phyloP scores from a whole-genome alignment of 495 filamentous ascomycete genomes.

The Penicillium salamii region DNA sequence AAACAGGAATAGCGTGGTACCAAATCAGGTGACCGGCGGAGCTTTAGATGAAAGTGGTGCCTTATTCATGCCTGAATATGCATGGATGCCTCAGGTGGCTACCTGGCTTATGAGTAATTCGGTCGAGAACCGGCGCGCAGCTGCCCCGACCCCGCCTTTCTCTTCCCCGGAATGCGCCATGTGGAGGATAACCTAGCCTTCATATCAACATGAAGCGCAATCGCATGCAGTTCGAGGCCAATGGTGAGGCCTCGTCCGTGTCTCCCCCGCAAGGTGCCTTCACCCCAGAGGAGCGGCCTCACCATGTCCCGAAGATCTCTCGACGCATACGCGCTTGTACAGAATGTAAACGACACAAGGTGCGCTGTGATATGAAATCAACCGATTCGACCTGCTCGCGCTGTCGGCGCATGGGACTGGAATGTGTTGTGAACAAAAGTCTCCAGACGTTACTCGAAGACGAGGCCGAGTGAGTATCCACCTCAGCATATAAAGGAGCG shows the following conservation, averaged over 20 bases:
- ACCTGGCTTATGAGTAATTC: slow-evolving; percentile 7
- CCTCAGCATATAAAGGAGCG: background rate
- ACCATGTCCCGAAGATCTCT: slow-evolving; percentile 52
- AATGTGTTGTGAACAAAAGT: slow-evolving; percentile 55
- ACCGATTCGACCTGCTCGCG: slow-evolving; percentile 45
- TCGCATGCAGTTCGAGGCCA: slow-evolving; percentile 44
- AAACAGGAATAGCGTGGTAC: slow-evolving; percentile 20
- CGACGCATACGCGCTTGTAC: slow-evolving; percentile 55
- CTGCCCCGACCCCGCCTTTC: slow-evolving; percentile 25
- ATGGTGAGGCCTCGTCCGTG: slow-evolving; percentile 40
- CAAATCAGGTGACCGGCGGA: slow-evolving; percentile 13
- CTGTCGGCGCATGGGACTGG: slow-evolving; percentile 49
- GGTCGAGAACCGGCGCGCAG: slow-evolving; percentile 14
- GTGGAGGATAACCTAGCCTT: slow-evolving; percentile 16
- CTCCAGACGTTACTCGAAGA: slow-evolving; percentile 53
- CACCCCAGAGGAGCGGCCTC: slow-evolving; percentile 33
- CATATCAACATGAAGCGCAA: slow-evolving; percentile 43
- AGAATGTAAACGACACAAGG: slow-evolving; percentile 54
- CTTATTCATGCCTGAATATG: slow-evolving; percentile 9
- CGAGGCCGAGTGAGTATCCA: slow-evolving; percentile 41
- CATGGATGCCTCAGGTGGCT: background rate
- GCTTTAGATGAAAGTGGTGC: background rate
- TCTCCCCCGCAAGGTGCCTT: slow-evolving; percentile 34
- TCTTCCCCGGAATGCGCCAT: slow-evolving; percentile 22
- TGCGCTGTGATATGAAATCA: slow-evolving; percentile 50